Evolutionary conservation across 768 basidiomycete genomes (phyloP), one percentile per base, ranked within the genome.

Genomic region (Termitomyces sp.): DNA sequence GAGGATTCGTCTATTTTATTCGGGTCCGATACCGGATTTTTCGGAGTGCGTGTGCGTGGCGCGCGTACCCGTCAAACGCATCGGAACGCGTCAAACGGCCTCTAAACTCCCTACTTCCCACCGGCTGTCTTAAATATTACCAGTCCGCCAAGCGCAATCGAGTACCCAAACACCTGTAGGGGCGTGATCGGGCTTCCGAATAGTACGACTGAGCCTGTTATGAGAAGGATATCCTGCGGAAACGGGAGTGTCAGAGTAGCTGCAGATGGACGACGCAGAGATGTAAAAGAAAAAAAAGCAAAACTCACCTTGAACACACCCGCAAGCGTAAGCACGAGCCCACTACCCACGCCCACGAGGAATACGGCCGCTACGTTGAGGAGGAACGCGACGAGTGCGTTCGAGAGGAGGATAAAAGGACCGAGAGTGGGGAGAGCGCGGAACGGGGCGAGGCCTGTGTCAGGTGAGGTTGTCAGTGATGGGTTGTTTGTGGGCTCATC

Each of bases 331-430:
- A 98, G 75, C 19, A 97, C 83, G 56, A 98, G 77, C 2, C 94
- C 93, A 47, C 87, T 89, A 15, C 87, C 94, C 0, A 85, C 89
- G 42, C 93, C 82, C 34, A 97, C 93, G 63, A 98, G 77, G 76
- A 95, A 98, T 19, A 98, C 95, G 10, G 95, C 94, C 1, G 95
- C 91, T 40, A 97, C 79, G 66, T 98, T 97, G 58, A 97, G 77
- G 37, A 86, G 74, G 75, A 98, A 95, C 0, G 96, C 95, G 32
- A 93, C 81, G 44, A 74, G 68, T 0, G 96, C 97, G 68, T 99
- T 99, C 62, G 84, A 78, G 57, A 96, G 2, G 47, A 98, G 77
- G 58, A 96, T 73, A 10, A 80, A 64, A 17, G 87, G 83, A 19
- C 93, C 88, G 47, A 91, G 70, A 24, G 77, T 71, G 24, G 73